These are phyloP conservation scores for Pseudozyma sp. DNA, from an alignment of 1,284 basidiomycete genomes.

Conservation along the genomic window DNA sequence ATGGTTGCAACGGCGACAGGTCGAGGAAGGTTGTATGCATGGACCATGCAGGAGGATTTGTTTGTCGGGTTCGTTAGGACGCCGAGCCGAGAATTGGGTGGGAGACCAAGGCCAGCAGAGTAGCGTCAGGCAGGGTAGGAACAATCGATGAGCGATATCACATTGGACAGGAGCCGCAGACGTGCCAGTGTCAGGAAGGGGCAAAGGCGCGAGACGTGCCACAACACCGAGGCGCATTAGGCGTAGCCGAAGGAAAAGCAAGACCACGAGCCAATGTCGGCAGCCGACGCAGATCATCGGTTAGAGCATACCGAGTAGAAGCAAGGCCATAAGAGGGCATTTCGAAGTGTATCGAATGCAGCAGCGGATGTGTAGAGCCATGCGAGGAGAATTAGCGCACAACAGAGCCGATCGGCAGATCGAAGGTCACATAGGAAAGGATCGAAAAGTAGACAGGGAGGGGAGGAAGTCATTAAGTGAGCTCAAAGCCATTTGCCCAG, in stretches of 20 bases:
- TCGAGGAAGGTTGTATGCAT: conserved; percentile 17
- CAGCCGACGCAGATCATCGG: background rate
- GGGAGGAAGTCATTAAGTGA: conserved; percentile 7
- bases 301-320: background rate
- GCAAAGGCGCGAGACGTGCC: conserved; percentile 24
- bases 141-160: conserved; percentile 41
- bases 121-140: background rate
- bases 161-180: conserved; percentile 20
- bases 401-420: background rate
- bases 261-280: background rate
- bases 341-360: no score
- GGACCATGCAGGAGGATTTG: conserved; percentile 22
- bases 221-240: conserved; percentile 24
- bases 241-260: conserved; percentile 9
- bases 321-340: background rate
- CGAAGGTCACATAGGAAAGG: background rate
- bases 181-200: conserved; percentile 9
- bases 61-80: conserved; percentile 24
- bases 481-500: background rate
- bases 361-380: background rate
- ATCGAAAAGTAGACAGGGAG: background rate
- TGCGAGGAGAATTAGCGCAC: background rate
- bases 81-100: conserved; percentile 14
- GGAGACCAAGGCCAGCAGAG: background rate
- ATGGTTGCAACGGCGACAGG: conserved; percentile 16